Evolutionary conservation across 1,284 basidiomycete species (phyloP), one percentile per base, ranked within the genome.

Genomic region (Anthracocystis setariae): DNA sequence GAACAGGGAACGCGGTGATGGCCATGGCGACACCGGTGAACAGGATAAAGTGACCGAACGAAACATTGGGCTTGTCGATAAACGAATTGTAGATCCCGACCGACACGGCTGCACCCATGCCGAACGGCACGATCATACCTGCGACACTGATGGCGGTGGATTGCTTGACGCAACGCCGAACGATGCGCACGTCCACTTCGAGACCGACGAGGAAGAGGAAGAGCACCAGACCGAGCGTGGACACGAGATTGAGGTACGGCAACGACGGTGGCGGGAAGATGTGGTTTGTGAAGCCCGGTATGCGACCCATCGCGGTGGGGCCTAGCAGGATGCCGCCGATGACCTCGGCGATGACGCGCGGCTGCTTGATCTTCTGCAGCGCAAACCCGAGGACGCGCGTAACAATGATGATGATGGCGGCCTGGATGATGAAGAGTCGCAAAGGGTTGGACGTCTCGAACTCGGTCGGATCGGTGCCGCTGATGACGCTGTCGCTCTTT

Each of bases 21-120:
- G 91, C 90, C 84, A 90, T 93, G 0, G 93, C 90, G 17, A 95
- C 92, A 46, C 93, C 92, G 39, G 92, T 89, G 84, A 97, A 98
- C 40, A 98, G 89, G 86, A 98, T 88, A 83, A 98, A 98, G 81
- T 96, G 88, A 1, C 92, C 90, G 82, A 92, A 89, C 42, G 89
- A 85, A 57, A 90, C 88, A 43, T 83, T 85, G 24, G 77, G 59
- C 12, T 44, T 48, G 72, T 89, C 86, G 77, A 95, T 90, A 83
- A 94, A 95, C 3, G 87, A 80, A 52, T 90, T 85, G 85, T 95
- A 98, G 32, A 98, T 81, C 1, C 92, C 90, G 3, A 90, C 87
- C 0, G 93, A 88, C 13, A 96, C 86, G 0, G 88, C 93, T 0
- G 91, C 90, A 5, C 95, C 95, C 8, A 97, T 83, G 0, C 88